These are phyloP conservation scores for Aeschynomene evenia DNA, from an alignment of 306 rosid genomes.

Conservation along the genomic window DNA sequence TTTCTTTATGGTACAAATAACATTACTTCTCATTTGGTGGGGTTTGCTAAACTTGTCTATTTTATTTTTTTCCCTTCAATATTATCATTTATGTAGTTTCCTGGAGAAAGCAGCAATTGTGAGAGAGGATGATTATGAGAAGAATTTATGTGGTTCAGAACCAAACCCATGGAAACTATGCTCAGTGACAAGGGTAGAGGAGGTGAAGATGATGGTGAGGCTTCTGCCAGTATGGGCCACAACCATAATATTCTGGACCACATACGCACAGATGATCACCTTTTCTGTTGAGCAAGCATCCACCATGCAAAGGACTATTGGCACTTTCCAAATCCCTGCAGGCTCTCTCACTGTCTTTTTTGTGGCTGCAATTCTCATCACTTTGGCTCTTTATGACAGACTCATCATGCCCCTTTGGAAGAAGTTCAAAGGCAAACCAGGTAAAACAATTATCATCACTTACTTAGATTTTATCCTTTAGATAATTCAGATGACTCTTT, in stretches of 20 bases:
- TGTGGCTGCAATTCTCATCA: constrained; percentile 76
- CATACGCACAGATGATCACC: constrained; percentile 88
- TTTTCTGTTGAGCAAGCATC: constrained; percentile 95
- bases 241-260: constrained; percentile 91
- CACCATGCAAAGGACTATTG: constrained; percentile 74
- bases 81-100: constrained; percentile 38
- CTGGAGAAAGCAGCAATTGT: constrained; percentile 86
- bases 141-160: constrained; percentile 30
- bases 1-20: too few species aligned
- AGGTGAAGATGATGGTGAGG: constrained; percentile 85
- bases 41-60: neutral
- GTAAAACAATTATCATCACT: too few species aligned
- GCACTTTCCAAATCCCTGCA: constrained; percentile 79
- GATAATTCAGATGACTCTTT: too few species aligned
- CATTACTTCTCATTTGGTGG: neutral
- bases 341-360: constrained; percentile 89
- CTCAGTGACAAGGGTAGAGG: constrained; percentile 80
- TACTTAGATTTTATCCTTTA: too few species aligned
- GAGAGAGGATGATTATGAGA: constrained; percentile 60
- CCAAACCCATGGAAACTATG: constrained; percentile 80
- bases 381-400: constrained; percentile 66
- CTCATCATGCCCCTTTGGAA: constrained; percentile 85
- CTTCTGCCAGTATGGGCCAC: constrained; percentile 95
- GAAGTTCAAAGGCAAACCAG: constrained; percentile 74
- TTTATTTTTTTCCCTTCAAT: neutral